A percentile compares a stretch with the other conserved stretches of the same genome.
Conservation (phyloP, 257 asterid genomes). For the Ilex aquifolium region DNA sequence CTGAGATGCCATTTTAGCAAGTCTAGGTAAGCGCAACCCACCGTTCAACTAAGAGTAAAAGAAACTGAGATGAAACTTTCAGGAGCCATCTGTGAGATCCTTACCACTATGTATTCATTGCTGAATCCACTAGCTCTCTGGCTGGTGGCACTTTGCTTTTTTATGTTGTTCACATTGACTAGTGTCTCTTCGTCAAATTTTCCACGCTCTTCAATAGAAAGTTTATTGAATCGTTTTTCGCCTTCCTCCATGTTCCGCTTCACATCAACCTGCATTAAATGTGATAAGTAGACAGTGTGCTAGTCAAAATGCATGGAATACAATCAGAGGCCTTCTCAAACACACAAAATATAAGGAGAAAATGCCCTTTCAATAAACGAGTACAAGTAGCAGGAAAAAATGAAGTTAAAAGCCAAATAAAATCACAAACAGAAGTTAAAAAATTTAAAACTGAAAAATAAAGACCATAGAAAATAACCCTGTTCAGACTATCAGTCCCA, state of each 20-base stretch:
- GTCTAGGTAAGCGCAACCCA: not conserved
- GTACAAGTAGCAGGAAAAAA: not conserved
- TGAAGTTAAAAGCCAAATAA: too few species aligned
- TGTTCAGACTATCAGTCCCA: not conserved
- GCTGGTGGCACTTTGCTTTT: conserved; percentile 51
- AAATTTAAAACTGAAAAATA: not conserved
- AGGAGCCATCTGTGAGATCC: not conserved
- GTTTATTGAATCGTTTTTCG: conserved; percentile 71
- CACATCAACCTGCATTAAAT: conserved; percentile 63
- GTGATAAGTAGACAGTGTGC: not conserved
- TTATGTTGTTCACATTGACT: conserved; percentile 79
- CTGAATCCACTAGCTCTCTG: conserved; percentile 61
- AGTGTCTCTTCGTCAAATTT: conserved; percentile 98
- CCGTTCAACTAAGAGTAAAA: not conserved
- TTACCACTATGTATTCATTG: conserved; percentile 96
- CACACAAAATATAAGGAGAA: not conserved
- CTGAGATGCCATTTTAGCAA: not conserved
- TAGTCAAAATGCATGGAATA: not conserved
- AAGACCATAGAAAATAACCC: not conserved
- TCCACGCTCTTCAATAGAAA: conserved; percentile 93
- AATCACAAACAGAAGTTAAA: too few species aligned
- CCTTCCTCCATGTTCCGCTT: conserved; percentile 72
- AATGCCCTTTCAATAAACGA: not conserved
- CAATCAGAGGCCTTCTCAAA: not conserved
- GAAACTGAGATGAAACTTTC: not conserved